Conservation (phyloP, 2,329 filamentous ascomycete species). For the Cladosporium velox region DNA sequence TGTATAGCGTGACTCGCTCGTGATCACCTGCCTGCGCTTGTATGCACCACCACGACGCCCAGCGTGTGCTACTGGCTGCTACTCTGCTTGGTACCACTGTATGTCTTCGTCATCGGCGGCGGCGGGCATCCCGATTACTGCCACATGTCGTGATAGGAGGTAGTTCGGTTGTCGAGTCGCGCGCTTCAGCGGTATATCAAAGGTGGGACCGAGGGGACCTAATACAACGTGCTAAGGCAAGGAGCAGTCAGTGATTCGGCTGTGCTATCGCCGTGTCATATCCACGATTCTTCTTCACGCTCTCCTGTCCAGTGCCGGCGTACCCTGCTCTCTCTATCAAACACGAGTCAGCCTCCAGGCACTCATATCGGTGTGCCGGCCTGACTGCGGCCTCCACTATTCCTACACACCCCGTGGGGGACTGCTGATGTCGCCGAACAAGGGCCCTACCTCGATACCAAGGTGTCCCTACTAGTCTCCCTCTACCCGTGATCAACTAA, state of each 20-base stretch:
- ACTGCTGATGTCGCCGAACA: background rate
- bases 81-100: background rate
- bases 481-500: constrained; percentile 6
- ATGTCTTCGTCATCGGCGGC: background rate
- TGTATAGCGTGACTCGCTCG: background rate
- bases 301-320: background rate
- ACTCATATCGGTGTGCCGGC: constrained; percentile 14
- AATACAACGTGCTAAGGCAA: constrained; percentile 9
- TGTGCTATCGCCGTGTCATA: background rate
- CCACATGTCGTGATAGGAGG: background rate
- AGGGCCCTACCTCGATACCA: background rate
- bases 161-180: constrained; percentile 1
- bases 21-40: constrained; percentile 2
- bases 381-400: constrained; percentile 1
- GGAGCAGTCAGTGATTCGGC: background rate
- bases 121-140: background rate
- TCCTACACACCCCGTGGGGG: constrained; percentile 16
- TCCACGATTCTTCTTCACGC: background rate
- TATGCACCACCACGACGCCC: background rate
- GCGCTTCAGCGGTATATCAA: background rate
- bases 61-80: background rate
- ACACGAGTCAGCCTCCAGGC: background rate
- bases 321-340: constrained; percentile 1
- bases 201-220: constrained; percentile 6
- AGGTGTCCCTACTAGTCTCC: background rate